Evolutionary conservation across 176 grass and related monocot genomes (phyloP).

Genomic region (Raddia distichophylla): DNA sequence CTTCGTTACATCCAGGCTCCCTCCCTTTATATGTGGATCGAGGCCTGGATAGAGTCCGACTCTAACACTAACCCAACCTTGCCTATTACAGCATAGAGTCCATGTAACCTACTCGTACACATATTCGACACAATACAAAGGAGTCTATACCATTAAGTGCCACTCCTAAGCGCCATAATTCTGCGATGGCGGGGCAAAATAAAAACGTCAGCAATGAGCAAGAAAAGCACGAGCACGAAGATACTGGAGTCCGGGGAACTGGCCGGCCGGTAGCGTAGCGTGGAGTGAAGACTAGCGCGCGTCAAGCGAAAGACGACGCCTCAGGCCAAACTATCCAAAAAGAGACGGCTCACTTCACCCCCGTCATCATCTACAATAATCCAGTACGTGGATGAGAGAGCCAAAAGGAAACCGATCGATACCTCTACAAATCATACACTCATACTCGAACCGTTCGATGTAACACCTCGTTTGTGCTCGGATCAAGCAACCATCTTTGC

Average conservation of each 20-base stretch:
- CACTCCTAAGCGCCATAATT: too few relatives aligned
- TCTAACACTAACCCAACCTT: too few relatives aligned
- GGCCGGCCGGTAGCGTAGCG: conserved; percentile 27
- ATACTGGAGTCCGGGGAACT: neutral
- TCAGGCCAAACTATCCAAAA: conserved; percentile 31
- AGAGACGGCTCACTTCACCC: conserved; percentile 23
- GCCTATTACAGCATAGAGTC: too few relatives aligned
- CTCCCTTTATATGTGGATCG: too few relatives aligned
- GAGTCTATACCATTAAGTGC: too few relatives aligned
- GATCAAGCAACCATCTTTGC: neutral
- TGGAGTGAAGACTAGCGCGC: conserved; percentile 47
- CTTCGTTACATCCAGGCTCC: too few relatives aligned
- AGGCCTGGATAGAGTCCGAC: too few relatives aligned
- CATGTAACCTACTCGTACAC: too few relatives aligned
- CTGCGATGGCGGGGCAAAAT: too few relatives aligned
- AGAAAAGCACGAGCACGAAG: neutral
- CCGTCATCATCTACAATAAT: neutral
- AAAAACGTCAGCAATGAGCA: neutral
- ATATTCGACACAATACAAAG: too few relatives aligned
- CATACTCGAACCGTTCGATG: neutral
- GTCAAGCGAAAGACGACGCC: conserved; percentile 11
- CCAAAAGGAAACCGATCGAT: neutral
- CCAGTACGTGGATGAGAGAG: neutral
- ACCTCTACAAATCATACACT: neutral
- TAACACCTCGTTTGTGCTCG: neutral